Evolutionary conservation across 345 rosid genomes (phyloP), one percentile per base, ranked within the genome.

Genomic region (Eucalyptus lansdowneana): DNA sequence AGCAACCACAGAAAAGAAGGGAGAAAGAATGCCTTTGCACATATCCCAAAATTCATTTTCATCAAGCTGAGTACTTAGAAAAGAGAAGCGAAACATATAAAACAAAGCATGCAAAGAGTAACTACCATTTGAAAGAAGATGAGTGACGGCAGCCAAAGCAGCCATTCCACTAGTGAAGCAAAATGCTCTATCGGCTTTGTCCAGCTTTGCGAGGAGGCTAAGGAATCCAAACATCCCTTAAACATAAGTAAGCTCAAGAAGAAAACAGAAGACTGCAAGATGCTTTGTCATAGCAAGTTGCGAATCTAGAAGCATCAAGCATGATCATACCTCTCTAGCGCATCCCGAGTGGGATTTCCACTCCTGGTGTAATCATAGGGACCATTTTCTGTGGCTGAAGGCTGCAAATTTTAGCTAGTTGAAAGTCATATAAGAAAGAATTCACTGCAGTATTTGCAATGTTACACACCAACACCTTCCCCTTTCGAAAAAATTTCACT

Each of bases 81-180:
- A 87, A 53, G 27, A 56, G 69, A 90, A 31, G 49, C 22, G 31
- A 45, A 42, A n/a, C 87, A 88, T 14, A 88, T 27, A 21, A 81
- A 58, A 81, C 15, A 25, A 89, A 76, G 17, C 29, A 47, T 16
- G 80, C n/a, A 83, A 90, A 69, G 25, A 54, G 45, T 3, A 87
- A 87, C 69, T 89, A 98, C 99, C 99, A 86, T 91, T 88, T 92
- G 90, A 91, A 90, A 98, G 88, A 89, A 97, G 98, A 92, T 94
- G 97, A 19, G 95, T 88, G 87, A 96, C 99, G 86, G 99, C 94
- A 90, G 95, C 90, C 91, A 97, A 95, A 90, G 99, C 99, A 94
- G 99, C 99, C 99, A 98, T 98, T 92, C 99, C 99, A 89, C 99
- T 97, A 53, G 99, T 95, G 90, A 98, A 98, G 95, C 99, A 96